Evolutionary conservation across 768 basidiomycete genomes (phyloP).

Genomic region (Mycena rebaudengoi): DNA sequence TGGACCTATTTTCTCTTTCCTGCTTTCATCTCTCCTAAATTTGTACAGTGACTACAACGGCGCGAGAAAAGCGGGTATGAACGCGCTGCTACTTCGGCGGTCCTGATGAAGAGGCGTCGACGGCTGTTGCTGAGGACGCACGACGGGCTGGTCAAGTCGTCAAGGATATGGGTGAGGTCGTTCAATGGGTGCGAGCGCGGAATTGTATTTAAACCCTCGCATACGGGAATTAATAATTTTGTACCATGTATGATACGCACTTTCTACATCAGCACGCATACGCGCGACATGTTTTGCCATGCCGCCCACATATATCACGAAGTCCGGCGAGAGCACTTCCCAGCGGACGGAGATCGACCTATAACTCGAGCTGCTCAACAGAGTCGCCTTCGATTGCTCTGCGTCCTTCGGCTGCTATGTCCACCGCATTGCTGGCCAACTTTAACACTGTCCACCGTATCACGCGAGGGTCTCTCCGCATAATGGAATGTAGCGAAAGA

Average conservation of each 20-base stretch:
- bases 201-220: too few relatives aligned
- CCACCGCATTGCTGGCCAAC: slow-evolving; percentile 76
- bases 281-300: background rate
- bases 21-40: background rate
- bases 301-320: background rate
- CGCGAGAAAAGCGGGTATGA: slow-evolving; percentile 61
- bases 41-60: slow-evolving; percentile 71
- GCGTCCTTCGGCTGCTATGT: slow-evolving; percentile 64
- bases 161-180: slow-evolving; percentile 33
- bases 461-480: slow-evolving; percentile 84
- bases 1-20: background rate
- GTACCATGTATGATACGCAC: too few relatives aligned
- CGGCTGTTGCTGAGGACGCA: slow-evolving; percentile 47
- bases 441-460: slow-evolving; percentile 85
- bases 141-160: slow-evolving; percentile 54
- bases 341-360: slow-evolving; percentile 7
- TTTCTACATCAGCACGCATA: too few relatives aligned
- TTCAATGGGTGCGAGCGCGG: slow-evolving; percentile 26
- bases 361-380: slow-evolving; percentile 25
- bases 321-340: slow-evolving; percentile 19
- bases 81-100: slow-evolving; percentile 67
- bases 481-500: slow-evolving; percentile 65
- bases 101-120: slow-evolving; percentile 55
- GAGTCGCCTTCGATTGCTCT: slow-evolving; percentile 45
- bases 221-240: too few relatives aligned